Conservation (phyloP, 352 stramenopile species). For the Globisporangium irregulare region DNA sequence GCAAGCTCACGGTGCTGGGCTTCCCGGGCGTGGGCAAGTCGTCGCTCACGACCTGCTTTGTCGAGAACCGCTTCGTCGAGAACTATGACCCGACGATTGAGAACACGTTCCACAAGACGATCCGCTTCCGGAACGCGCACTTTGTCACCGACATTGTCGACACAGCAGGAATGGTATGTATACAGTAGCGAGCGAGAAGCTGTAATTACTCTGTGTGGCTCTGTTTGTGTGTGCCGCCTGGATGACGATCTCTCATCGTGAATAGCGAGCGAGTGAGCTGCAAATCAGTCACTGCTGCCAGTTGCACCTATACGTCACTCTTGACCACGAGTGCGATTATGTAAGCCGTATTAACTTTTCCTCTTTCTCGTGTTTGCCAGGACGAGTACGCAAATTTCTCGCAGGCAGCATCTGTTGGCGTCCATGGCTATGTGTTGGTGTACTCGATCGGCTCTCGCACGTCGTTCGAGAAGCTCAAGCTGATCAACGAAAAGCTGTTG, state of each 20-base stretch:
- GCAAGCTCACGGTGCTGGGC: constrained; percentile 94
- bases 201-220: not conserved
- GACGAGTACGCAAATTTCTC: constrained; percentile 96
- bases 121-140: constrained; percentile 94
- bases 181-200: not conserved
- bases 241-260: not conserved
- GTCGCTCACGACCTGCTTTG: constrained; percentile 93
- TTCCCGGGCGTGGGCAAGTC: constrained; percentile 95
- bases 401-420: constrained; percentile 93
- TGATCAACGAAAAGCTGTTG: constrained; percentile 94
- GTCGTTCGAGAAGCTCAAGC: constrained; percentile 93
- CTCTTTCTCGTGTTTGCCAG: constrained; percentile 26
- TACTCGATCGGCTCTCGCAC: constrained; percentile 93
- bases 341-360: not conserved
- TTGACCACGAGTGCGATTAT: too few relatives aligned
- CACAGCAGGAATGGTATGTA: constrained; percentile 92
- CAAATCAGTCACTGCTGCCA: not conserved
- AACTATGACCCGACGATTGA: constrained; percentile 97
- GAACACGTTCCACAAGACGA: constrained; percentile 96
- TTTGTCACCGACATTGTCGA: constrained; percentile 97
- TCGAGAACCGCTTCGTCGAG: constrained; percentile 90
- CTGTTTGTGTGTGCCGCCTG: constrained; percentile 4
- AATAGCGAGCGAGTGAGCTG: not conserved
- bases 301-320: not conserved
- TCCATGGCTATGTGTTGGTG: constrained; percentile 95